phyloP scores from a whole-genome alignment of 805 yeast genomes.

The Spathaspora passalidarum region DNA sequence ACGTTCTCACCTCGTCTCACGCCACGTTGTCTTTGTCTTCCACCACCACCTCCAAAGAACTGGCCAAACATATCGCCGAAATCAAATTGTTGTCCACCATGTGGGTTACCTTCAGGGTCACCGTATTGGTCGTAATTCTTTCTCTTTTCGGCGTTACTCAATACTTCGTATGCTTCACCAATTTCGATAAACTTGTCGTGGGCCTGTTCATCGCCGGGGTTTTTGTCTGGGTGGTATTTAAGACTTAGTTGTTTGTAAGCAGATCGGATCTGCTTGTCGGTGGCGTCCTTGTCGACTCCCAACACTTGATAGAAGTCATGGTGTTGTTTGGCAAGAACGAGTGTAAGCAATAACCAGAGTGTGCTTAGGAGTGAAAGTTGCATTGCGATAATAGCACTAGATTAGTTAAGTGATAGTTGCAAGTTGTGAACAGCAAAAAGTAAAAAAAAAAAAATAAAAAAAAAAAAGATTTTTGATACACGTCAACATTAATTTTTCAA shows the following conservation, averaged over 20 bases:
- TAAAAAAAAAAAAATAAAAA: background rate
- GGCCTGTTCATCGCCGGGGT: conserved; percentile 71
- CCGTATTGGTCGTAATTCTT: conserved; percentile 74
- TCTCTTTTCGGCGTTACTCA: conserved; percentile 69
- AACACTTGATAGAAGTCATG: conserved; percentile 56
- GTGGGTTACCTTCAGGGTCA: conserved; percentile 50
- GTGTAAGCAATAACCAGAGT: conserved; percentile 1
- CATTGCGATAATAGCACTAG: background rate
- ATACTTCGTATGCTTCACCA: conserved; percentile 89
- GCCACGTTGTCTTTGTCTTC: conserved; percentile 27
- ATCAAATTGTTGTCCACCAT: conserved; percentile 19
- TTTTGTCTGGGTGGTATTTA: conserved; percentile 94
- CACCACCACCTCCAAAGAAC: conserved; percentile 24
- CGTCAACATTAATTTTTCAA: conserved; percentile 5
- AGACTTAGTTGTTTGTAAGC: conserved; percentile 82
- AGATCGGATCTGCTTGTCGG: conserved; percentile 76
- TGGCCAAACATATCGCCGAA: conserved; percentile 61
- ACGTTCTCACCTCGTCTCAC: conserved; percentile 62
- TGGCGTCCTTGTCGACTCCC: conserved; percentile 67
- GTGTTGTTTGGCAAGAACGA: conserved; percentile 13
- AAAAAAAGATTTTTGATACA: conserved; percentile 3
- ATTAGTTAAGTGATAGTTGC: background rate
- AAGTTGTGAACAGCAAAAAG: background rate
- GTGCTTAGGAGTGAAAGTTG: conserved; percentile 3
- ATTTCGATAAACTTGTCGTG: conserved; percentile 84